A percentile compares a stretch with the other conserved stretches of the same genome.
phyloP scores from a whole-genome alignment of 2,329 filamentous ascomycete species.

The Cladosporium sp. region DNA sequence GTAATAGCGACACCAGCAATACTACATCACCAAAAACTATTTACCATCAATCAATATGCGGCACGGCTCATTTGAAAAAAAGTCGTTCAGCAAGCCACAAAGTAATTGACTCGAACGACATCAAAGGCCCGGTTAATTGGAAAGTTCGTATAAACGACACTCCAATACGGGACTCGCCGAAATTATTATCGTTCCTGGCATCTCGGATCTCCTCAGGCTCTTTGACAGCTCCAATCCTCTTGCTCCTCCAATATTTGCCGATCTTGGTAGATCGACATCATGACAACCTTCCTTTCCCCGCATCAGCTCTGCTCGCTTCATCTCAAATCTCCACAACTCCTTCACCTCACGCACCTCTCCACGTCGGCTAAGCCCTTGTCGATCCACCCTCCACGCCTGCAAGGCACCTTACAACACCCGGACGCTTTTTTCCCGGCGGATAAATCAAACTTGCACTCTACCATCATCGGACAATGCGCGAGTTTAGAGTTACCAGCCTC shows the following conservation, averaged over 20 bases:
- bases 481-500: slow-evolving; percentile 5
- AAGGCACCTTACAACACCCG: slow-evolving; percentile 7
- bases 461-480: background rate
- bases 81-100: background rate
- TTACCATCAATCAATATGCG: too few species aligned
- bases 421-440: slow-evolving; percentile 11
- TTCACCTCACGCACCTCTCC: background rate
- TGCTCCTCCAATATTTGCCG: background rate
- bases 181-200: background rate
- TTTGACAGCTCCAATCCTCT: background rate
- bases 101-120: background rate
- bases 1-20: too few species aligned
- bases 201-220: background rate
- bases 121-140: slow-evolving; percentile 3
- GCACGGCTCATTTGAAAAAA: too few species aligned
- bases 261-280: slow-evolving; percentile 8
- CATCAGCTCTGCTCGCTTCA: background rate
- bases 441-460: background rate
- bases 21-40: too few species aligned
- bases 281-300: slow-evolving; percentile 8
- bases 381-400: slow-evolving; percentile 8
- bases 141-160: background rate
- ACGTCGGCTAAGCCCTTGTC: background rate
- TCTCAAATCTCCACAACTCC: background rate
- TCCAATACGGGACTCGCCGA: too few species aligned